Evolutionary conservation across 305 asterid species (phyloP), one percentile per base, ranked within the genome.

Genomic region (Plantago lanceolata): DNA sequence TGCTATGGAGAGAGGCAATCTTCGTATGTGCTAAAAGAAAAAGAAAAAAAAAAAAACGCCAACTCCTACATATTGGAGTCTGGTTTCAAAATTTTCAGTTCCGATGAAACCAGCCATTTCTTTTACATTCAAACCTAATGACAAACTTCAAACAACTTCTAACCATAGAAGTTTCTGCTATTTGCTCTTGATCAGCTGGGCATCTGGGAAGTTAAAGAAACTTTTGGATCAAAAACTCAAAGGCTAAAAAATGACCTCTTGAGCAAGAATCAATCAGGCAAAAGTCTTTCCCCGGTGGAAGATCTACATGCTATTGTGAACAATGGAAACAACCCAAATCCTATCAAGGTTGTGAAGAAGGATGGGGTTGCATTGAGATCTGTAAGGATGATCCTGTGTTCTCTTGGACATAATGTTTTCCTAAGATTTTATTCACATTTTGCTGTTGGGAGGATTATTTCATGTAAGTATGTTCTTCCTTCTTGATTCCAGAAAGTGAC

Each of bases 221-320:
- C 90, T 68, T 90, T 93, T 73, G 99, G 99, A 57, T 93, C 99
- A 37, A 82, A 91, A 78, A 92, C 94, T 65, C 95, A 85, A 78
- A 86, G 74, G 81, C 88, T 93, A 29, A 85, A 83, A 82, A 85
- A 84, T 76, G 93, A 87, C 74, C 51, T 92, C 65, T 48, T 82
- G 73, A 93, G 92, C 21, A 85, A 87, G 73, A 74, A 56, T 67
- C 83, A 86, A 59, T 65, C 85, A 18, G 54, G 54, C 26, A 55
- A 65, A 52, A 43, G 13, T 47, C 73, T 75, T 45, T 63, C 78
- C 59, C 69, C 68, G 2, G 73, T 43, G 40, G 47, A 51, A 49
- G 40, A 53, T 64, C 68, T 33, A 6, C 8, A 53, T 28, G 19
- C 64, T 66, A 48, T 77, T 17, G 76, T 67, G 49, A 79, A 71